Conservation (phyloP, 1,139 yeast species). For the Hansenula sp. region DNA sequence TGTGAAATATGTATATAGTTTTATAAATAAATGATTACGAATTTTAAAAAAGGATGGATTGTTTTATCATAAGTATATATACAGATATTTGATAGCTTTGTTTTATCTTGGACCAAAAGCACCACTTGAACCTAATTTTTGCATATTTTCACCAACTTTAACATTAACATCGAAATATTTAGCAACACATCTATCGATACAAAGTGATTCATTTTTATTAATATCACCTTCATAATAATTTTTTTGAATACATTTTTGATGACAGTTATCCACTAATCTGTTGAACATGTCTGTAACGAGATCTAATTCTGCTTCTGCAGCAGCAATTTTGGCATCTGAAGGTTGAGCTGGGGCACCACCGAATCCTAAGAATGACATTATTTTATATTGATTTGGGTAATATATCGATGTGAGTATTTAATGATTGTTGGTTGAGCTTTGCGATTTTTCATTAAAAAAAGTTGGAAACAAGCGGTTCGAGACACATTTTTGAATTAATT, state of each 20-base stretch:
- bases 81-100: not conserved
- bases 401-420: too few species aligned
- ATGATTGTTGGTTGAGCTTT: too few species aligned
- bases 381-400: not conserved
- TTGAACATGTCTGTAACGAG: constrained; percentile 98
- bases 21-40: not conserved
- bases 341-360: constrained; percentile 67
- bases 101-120: constrained; percentile 30
- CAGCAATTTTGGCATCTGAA: constrained; percentile 71
- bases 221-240: constrained; percentile 72
- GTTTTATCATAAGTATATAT: not conserved
- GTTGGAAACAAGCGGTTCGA: too few species aligned
- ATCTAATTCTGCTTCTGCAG: constrained; percentile 89
- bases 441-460: too few species aligned
- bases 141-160: constrained; percentile 92
- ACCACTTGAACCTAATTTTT: constrained; percentile 57
- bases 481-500: too few species aligned
- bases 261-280: constrained; percentile 78
- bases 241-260: constrained; percentile 73
- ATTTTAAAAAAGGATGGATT: not conserved
- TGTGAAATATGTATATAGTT: too few species aligned
- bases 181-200: constrained; percentile 96
- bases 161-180: constrained; percentile 96
- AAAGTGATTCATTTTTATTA: constrained; percentile 78
- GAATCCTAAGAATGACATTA: constrained; percentile 82